Conservation (phyloP, 768 basidiomycete genomes). For the Suillus cothurnatus region DNA sequence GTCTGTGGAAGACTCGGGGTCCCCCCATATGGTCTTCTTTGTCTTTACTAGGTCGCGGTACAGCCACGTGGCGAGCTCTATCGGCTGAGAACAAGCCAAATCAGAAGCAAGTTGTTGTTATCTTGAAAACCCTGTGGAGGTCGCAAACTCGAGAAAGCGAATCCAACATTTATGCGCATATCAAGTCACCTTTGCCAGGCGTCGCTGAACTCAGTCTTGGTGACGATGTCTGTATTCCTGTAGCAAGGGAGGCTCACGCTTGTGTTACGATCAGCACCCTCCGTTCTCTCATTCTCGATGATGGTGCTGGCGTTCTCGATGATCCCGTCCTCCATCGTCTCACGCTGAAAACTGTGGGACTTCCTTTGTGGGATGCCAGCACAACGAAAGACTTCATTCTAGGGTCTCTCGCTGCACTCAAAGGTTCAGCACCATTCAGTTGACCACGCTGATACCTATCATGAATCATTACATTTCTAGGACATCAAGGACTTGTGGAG, state of each 20-base stretch:
- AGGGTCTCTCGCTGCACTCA: background rate
- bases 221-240: background rate
- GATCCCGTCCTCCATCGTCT: slow-evolving; percentile 19
- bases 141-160: background rate
- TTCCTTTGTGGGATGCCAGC: slow-evolving; percentile 19
- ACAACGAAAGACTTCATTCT: background rate
- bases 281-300: background rate
- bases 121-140: background rate
- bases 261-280: background rate
- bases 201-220: background rate
- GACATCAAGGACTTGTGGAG: slow-evolving; percentile 3
- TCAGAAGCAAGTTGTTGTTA: background rate
- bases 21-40: background rate
- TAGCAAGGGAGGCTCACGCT: background rate
- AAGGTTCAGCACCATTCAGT: background rate
- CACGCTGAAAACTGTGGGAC: slow-evolving; percentile 18
- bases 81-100: background rate
- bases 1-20: background rate
- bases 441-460: background rate
- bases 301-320: background rate
- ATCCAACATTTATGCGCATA: background rate
- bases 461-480: background rate
- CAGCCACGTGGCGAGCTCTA: background rate
- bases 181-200: background rate
- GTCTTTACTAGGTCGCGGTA: background rate